A percentile compares a stretch with the other conserved stretches of the same genome.
Conservation (phyloP, 1,139 yeast species). For the Pichia sp. region DNA sequence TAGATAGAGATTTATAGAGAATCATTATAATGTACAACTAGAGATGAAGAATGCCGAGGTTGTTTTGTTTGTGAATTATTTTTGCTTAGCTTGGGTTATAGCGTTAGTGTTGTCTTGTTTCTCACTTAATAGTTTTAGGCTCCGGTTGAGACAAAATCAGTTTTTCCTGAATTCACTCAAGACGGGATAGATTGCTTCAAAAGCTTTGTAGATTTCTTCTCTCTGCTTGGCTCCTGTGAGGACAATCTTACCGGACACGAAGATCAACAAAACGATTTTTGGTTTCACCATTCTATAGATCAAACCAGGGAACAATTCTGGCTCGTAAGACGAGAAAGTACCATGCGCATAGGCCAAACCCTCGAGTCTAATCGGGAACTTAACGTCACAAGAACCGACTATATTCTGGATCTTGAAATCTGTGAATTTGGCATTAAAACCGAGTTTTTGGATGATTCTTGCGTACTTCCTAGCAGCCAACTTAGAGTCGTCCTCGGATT, state of each 20-base stretch:
- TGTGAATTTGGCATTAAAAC: slow-evolving; percentile 92
- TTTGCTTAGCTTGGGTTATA: not conserved
- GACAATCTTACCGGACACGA: slow-evolving; percentile 96
- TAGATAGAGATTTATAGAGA: not conserved
- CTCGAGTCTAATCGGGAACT: slow-evolving; percentile 94
- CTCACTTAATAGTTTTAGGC: too few relatives aligned
- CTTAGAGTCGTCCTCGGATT: slow-evolving; percentile 95
- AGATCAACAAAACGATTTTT: slow-evolving; percentile 88
- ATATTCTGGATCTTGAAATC: slow-evolving; percentile 97
- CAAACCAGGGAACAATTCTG: slow-evolving; percentile 96
- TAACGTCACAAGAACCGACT: slow-evolving; percentile 98
- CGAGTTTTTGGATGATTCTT: slow-evolving; percentile 94
- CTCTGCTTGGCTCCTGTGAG: slow-evolving; percentile 98
- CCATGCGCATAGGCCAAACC: slow-evolving; percentile 98
- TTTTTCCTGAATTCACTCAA: slow-evolving; percentile 94
- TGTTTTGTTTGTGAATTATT: not conserved
- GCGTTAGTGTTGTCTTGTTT: too few relatives aligned
- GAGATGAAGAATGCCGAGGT: not conserved
- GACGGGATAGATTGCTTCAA: slow-evolving; percentile 97
- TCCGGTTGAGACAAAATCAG: slow-evolving; percentile 26
- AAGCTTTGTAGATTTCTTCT: slow-evolving; percentile 96
- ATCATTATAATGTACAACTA: slow-evolving; percentile 3
- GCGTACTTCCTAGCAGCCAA: slow-evolving; percentile 97
- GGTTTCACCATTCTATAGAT: slow-evolving; percentile 99
- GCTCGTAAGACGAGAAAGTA: slow-evolving; percentile 98